A percentile compares a stretch with the other conserved stretches of the same genome.
Evolutionary conservation across 169 alveolate species (phyloP).

Genomic region (Besnoitia besnoiti): DNA sequence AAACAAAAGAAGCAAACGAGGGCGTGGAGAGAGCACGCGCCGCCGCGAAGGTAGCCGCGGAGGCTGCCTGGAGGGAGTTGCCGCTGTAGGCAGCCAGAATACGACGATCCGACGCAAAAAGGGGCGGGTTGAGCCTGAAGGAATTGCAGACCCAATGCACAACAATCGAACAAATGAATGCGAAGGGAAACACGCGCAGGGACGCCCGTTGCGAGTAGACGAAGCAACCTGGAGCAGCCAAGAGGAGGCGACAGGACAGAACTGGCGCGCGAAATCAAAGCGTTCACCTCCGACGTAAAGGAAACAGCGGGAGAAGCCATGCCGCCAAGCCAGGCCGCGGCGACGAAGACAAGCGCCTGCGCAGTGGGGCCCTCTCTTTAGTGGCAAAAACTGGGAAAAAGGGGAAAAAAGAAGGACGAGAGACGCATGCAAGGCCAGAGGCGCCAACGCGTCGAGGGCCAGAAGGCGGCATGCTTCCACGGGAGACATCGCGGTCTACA

Average conservation of each 20-base stretch:
- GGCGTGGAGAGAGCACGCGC: background rate
- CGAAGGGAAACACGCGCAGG: background rate
- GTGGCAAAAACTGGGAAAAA: no score
- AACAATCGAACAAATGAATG: background rate
- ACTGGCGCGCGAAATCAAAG: background rate
- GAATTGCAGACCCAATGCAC: no score
- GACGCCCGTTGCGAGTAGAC: background rate
- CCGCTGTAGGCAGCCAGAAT: constrained; percentile 1
- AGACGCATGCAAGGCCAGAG: no score
- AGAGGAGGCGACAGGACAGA: background rate
- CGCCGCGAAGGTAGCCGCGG: background rate
- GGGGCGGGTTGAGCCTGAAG: background rate
- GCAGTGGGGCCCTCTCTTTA: no score
- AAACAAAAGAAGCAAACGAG: background rate
- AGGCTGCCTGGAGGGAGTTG: background rate
- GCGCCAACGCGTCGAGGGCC: no score
- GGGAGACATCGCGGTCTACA: no score
- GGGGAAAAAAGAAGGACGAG: no score
- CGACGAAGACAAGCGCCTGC: no score
- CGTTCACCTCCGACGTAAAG: background rate
- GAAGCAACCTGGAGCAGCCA: no score
- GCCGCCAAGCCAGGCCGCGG: background rate
- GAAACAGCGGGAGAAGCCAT: background rate
- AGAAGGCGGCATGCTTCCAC: no score
- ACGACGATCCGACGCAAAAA: background rate